Evolutionary conservation across 495 filamentous ascomycete genomes (phyloP).

Genomic region (Penicillium angulare): DNA sequence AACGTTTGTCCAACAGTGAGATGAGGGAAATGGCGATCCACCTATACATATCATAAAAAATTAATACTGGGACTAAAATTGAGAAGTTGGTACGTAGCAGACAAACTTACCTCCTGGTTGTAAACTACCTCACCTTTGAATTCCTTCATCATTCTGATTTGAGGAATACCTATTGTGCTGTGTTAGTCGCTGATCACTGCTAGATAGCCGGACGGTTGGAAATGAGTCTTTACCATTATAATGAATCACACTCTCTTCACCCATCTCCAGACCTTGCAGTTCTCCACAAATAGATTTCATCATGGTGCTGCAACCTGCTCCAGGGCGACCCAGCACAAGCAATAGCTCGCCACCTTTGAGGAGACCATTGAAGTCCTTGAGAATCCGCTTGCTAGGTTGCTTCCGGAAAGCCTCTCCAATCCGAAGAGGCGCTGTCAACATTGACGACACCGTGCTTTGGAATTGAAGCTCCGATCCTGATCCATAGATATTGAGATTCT

Average conservation of each 20-base stretch:
- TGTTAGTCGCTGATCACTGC: constrained; percentile 18
- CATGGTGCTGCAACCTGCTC: constrained; percentile 73
- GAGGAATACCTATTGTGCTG: constrained; percentile 15
- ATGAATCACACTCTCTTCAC: constrained; percentile 64
- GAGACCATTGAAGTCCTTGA: constrained; percentile 72
- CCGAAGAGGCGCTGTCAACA: constrained; percentile 43
- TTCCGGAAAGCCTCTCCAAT: constrained; percentile 15
- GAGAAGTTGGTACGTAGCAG: not conserved
- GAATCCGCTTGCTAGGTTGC: constrained; percentile 39
- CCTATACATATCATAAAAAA: constrained; percentile 35
- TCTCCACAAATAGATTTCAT: constrained; percentile 80
- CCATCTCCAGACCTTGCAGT: constrained; percentile 70
- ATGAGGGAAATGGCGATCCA: constrained; percentile 81
- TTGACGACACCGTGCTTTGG: constrained; percentile 46
- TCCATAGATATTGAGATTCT: constrained; percentile 49
- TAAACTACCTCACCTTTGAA: constrained; percentile 83
- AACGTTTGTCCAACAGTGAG: constrained; percentile 77
- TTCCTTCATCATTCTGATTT: constrained; percentile 35
- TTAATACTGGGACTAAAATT: too few relatives aligned
- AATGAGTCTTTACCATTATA: constrained; percentile 55
- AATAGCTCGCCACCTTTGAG: constrained; percentile 76
- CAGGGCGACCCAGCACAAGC: constrained; percentile 77
- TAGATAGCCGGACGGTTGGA: not conserved
- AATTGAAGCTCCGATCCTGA: constrained; percentile 51
- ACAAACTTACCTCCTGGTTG: constrained; percentile 56